phyloP scores from a whole-genome alignment of 73 alveolate genomes.

The Paramecium octaurelia region DNA sequence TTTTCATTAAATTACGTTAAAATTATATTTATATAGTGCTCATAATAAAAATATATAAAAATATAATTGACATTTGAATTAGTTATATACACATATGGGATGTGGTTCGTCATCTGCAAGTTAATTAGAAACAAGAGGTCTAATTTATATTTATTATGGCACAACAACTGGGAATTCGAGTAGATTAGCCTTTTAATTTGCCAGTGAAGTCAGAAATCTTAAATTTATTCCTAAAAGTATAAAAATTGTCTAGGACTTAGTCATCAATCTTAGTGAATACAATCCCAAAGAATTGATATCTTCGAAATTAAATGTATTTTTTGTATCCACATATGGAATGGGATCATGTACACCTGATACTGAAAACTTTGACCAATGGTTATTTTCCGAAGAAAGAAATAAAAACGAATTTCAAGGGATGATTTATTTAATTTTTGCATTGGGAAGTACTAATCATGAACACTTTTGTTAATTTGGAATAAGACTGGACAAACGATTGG shows the following conservation, averaged over 20 bases:
- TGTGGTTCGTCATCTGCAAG: background rate
- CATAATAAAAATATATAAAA: background rate
- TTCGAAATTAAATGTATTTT: background rate
- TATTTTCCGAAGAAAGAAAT: background rate
- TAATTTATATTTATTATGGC: slow-evolving; percentile 38
- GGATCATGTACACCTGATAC: slow-evolving; percentile 60
- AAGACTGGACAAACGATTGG: slow-evolving; percentile 21
- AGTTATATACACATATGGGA: background rate
- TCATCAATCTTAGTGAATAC: slow-evolving; percentile 53
- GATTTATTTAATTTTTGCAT: slow-evolving; percentile 44
- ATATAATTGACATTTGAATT: background rate
- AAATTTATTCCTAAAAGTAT: slow-evolving; percentile 48
- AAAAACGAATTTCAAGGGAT: background rate
- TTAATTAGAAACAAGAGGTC: slow-evolving; percentile 55
- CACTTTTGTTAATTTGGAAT: slow-evolving; percentile 55
- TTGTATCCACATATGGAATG: slow-evolving; percentile 58
- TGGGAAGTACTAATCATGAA: slow-evolving; percentile 53
- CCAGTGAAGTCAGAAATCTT: background rate
- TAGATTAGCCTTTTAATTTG: slow-evolving; percentile 53
- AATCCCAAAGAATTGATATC: background rate
- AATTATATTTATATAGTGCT: background rate
- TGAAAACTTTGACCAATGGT: slow-evolving; percentile 35
- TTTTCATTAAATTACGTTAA: slow-evolving; percentile 21
- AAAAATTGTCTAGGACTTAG: background rate
- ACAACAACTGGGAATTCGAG: slow-evolving; percentile 57